phyloP scores from a whole-genome alignment of 768 basidiomycete species.

The Wakefieldia striispora region DNA sequence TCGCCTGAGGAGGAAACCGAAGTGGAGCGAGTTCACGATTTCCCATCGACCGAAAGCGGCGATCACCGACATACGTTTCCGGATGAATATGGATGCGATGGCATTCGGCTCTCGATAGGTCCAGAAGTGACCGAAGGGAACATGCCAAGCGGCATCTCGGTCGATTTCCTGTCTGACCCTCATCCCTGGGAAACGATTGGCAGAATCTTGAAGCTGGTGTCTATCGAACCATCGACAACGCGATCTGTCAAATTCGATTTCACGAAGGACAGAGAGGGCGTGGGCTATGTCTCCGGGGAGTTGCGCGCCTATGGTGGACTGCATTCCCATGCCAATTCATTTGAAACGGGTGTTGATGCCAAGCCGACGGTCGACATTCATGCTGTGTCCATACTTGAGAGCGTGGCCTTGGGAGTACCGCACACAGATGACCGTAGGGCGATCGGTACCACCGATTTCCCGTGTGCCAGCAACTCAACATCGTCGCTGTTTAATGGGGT shows the following conservation, averaged over 20 bases:
- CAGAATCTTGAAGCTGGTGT: conserved; percentile 21
- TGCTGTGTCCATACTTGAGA: neutral
- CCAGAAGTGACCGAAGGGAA: neutral
- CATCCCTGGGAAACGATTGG: conserved; percentile 33
- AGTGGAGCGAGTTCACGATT: neutral
- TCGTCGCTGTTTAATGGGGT: neutral
- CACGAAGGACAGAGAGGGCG: conserved; percentile 26
- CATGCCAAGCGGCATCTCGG: neutral
- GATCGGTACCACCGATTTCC: neutral
- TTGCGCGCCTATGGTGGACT: neutral
- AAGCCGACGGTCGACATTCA: neutral
- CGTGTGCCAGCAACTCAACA: neutral
- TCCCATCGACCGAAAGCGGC: neutral
- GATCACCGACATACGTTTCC: neutral
- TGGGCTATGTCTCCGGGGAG: conserved; percentile 18
- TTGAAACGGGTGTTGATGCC: neutral
- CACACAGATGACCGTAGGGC: neutral
- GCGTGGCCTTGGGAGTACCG: neutral
- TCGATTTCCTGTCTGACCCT: conserved; percentile 31
- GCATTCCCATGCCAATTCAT: neutral
- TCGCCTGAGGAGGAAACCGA: neutral
- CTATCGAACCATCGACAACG: neutral
- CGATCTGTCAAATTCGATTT: conserved; percentile 10
- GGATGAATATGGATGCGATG: neutral
- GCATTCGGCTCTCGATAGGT: neutral